Percentiles rank a stretch among this genome's conserved stretches.
These are phyloP conservation scores for Saccharomycopsis sp. DNA, from an alignment of 805 yeast species.

Conservation along the genomic window DNA sequence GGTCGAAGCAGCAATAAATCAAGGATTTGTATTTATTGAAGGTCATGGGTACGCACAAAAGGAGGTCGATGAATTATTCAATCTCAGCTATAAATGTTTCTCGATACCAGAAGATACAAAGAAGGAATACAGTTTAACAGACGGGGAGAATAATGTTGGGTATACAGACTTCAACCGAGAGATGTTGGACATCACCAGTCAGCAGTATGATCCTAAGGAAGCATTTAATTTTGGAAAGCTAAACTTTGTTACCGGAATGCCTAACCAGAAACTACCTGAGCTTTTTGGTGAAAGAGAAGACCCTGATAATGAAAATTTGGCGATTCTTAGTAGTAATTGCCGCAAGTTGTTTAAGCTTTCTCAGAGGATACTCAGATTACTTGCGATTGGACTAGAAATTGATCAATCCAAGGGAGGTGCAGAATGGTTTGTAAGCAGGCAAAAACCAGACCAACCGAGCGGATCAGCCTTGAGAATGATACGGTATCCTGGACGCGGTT, in stretches of 20 bases:
- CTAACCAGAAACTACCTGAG: conserved; percentile 37
- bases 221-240: conserved; percentile 61
- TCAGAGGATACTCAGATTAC: conserved; percentile 41
- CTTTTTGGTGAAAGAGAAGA: conserved; percentile 24
- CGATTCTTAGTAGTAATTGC: conserved; percentile 33
- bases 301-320: conserved; percentile 37
- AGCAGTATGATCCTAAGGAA: conserved; percentile 46
- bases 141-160: conserved; percentile 6
- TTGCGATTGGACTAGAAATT: conserved; percentile 58
- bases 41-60: conserved; percentile 44
- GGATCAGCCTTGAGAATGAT: conserved; percentile 65
- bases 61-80: conserved; percentile 35
- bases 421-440: conserved; percentile 62
- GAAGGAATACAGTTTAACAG: background rate
- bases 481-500: conserved; percentile 58
- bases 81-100: conserved; percentile 25
- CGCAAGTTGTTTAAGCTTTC: conserved; percentile 45
- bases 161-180: conserved; percentile 3
- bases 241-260: conserved; percentile 42
- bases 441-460: conserved; percentile 41
- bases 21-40: conserved; percentile 46
- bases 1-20: conserved; percentile 41
- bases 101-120: background rate
- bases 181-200: background rate
- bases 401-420: conserved; percentile 45